Evolutionary conservation across 2,329 filamentous ascomycete species (phyloP).

Genomic region (Waltergamsia citrina): DNA sequence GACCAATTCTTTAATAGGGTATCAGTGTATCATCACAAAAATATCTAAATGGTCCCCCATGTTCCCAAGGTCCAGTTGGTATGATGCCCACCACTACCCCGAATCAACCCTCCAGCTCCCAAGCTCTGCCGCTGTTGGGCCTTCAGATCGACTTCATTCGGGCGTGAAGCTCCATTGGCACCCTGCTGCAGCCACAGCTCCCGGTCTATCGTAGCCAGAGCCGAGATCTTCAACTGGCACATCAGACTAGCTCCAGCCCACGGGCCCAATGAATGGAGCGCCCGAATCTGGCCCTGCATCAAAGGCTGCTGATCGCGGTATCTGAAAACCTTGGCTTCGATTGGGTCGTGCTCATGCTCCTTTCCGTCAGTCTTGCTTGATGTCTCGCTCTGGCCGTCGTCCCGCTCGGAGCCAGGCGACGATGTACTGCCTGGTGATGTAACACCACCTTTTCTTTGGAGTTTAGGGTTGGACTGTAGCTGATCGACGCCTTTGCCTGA

Average conservation of each 20-base stretch:
- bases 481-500: slow-evolving; percentile 58
- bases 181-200: slow-evolving; percentile 65
- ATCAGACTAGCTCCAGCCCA: slow-evolving; percentile 69
- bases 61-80: slow-evolving; percentile 52
- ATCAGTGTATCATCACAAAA: slow-evolving; percentile 2
- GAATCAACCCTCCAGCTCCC: slow-evolving; percentile 40
- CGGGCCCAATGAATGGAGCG: slow-evolving; percentile 59
- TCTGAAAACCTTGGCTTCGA: slow-evolving; percentile 25
- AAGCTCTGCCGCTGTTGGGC: slow-evolving; percentile 55
- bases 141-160: slow-evolving; percentile 49
- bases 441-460: slow-evolving; percentile 20
- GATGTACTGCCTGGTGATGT: slow-evolving; percentile 6
- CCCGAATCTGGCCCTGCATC: slow-evolving; percentile 52
- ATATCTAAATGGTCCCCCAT: slow-evolving; percentile 49
- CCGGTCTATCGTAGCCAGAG: slow-evolving; percentile 60
- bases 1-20: slow-evolving; percentile 2
- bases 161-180: slow-evolving; percentile 47
- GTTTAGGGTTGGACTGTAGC: slow-evolving; percentile 33
- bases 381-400: slow-evolving; percentile 8
- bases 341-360: slow-evolving; percentile 13
- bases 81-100: slow-evolving; percentile 25
- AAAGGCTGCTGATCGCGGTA: slow-evolving; percentile 21
- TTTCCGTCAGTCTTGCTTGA: slow-evolving; percentile 7
- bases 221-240: slow-evolving; percentile 57
- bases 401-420: slow-evolving; percentile 11